These are phyloP conservation scores for Colletotrichum sp. DNA, from an alignment of 2,329 filamentous ascomycete species.

Conservation along the genomic window DNA sequence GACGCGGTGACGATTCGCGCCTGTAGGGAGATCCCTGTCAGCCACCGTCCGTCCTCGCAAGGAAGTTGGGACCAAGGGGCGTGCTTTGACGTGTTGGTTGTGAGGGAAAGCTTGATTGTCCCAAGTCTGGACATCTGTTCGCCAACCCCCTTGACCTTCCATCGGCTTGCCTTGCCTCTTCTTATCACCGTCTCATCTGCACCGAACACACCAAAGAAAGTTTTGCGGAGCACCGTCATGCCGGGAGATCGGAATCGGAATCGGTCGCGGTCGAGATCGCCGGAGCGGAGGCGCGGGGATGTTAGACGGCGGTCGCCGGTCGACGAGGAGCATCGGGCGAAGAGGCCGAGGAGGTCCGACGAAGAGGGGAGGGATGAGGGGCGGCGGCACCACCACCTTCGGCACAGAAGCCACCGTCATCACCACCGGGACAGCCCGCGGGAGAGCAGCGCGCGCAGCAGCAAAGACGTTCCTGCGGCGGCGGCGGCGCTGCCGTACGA, in stretches of 20 bases:
- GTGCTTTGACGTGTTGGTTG: not conserved
- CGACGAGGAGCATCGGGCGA: not conserved
- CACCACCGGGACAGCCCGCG: constrained; percentile 6
- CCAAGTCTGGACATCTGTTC: not conserved
- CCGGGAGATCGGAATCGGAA: constrained; percentile 28
- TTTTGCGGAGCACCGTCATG: not conserved
- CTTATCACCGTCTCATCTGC: not conserved
- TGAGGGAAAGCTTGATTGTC: not conserved
- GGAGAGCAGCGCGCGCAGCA: not conserved
- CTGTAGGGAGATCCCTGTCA: not conserved
- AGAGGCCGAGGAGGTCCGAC: not conserved
- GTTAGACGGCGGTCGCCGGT: constrained; percentile 11
- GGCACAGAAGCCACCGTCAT: not conserved
- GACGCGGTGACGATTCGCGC: not conserved
- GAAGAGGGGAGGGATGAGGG: not conserved
- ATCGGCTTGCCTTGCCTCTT: not conserved
- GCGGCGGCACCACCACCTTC: constrained; percentile 13
- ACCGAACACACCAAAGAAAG: not conserved
- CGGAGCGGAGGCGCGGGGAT: constrained; percentile 4
- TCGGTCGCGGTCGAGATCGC: constrained; percentile 6
- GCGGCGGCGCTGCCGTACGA: constrained; percentile 65
- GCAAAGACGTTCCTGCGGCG: not conserved
- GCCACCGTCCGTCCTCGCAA: not conserved
- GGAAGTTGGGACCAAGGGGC: not conserved
- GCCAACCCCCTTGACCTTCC: not conserved